A percentile compares a stretch with the other conserved stretches of the same genome.
These are phyloP conservation scores for Leptodermis oblonga DNA, from an alignment of 257 asterid genomes.

Conservation along the genomic window DNA sequence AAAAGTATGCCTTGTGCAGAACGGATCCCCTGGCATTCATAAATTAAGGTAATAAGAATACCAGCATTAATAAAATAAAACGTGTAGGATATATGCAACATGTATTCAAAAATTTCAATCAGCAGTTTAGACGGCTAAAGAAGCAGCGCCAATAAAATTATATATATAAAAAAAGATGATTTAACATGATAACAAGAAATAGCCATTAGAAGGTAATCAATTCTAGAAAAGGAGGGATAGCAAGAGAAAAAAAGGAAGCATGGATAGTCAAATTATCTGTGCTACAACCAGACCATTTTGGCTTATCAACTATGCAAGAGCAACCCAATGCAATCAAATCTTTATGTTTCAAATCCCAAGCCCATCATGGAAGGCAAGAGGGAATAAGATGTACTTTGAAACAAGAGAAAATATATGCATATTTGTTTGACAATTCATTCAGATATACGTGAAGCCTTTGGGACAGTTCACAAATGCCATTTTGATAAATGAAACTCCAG, in stretches of 20 bases:
- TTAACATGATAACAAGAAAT: neutral
- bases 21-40: conserved; percentile 64
- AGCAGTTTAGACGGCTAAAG: neutral
- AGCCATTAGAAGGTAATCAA: neutral
- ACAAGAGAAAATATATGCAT: neutral
- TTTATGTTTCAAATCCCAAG: neutral
- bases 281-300: neutral
- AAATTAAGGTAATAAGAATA: conserved; percentile 15
- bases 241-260: neutral
- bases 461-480: neutral
- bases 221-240: neutral
- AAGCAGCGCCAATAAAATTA: neutral
- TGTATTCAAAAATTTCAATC: neutral
- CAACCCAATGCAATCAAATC: neutral
- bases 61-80: neutral
- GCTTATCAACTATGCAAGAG: neutral
- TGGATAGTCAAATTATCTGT: neutral
- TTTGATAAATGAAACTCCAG: neutral
- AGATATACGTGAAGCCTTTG: neutral
- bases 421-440: neutral
- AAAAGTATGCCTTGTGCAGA: conserved; percentile 79
- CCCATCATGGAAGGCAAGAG: neutral
- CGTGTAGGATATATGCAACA: neutral
- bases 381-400: neutral
- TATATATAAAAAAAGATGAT: neutral